Conservation (phyloP, 2,329 filamentous ascomycete genomes). For the Amylocarpus encephaloides region DNA sequence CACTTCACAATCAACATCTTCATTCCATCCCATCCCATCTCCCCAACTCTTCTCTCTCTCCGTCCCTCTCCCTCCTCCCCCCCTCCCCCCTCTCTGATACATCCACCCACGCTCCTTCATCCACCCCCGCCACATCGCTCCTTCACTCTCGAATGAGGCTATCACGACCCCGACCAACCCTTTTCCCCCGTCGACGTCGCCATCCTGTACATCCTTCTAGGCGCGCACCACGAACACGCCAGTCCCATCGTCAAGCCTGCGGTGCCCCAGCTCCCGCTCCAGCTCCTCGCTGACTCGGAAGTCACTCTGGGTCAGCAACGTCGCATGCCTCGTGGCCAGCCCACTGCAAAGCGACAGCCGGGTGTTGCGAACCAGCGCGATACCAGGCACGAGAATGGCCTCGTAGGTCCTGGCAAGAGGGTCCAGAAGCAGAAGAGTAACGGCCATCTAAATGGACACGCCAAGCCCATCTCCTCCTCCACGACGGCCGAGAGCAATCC, state of each 20-base stretch:
- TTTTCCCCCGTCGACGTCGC: constrained; percentile 5
- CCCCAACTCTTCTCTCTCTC: no score
- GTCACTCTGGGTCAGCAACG: constrained; percentile 32
- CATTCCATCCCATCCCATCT: no score
- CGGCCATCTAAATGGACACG: constrained; percentile 46
- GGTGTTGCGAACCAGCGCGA: constrained; percentile 57
- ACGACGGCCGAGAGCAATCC: constrained; percentile 21
- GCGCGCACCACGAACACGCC: not conserved
- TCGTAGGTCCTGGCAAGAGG: constrained; percentile 71
- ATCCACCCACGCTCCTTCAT: not conserved
- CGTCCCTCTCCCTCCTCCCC: not conserved
- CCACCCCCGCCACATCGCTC: not conserved
- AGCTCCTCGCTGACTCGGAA: constrained; percentile 30
- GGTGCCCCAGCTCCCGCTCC: constrained; percentile 16
- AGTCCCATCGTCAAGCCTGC: constrained; percentile 14
- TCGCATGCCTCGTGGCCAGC: constrained; percentile 32
- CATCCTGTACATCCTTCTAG: constrained; percentile 4
- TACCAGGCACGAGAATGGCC: constrained; percentile 78
- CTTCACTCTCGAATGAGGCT: constrained; percentile 8
- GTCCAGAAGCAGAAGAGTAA: constrained; percentile 47
- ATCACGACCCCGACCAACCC: not conserved
- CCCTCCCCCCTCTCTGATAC: not conserved
- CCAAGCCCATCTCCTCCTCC: constrained; percentile 35
- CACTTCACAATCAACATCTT: no score
- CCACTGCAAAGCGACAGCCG: constrained; percentile 32